Conservation (phyloP, 257 asterid species). For the Prunella vulgaris region DNA sequence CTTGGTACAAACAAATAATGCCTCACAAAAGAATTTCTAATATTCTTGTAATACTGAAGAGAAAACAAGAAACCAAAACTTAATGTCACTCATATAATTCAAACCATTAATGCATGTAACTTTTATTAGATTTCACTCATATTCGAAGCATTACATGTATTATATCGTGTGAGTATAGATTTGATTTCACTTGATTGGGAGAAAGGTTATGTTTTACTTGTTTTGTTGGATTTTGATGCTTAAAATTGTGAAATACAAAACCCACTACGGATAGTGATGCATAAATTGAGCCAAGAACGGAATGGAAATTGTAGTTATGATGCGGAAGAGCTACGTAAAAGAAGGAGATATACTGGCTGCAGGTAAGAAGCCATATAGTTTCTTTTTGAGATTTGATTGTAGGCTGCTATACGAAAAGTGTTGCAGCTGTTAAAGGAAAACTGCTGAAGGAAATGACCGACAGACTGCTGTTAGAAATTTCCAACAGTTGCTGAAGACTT, state of each 20-base stretch:
- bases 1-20: background rate
- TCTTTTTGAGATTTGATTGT: background rate
- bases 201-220: background rate
- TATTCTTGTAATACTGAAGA: background rate
- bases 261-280: background rate
- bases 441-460: too few species aligned
- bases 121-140: background rate
- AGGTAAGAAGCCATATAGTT: background rate
- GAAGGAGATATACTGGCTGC: background rate
- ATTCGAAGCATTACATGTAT: background rate
- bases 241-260: background rate
- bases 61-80: background rate
- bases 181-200: background rate
- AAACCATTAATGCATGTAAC: background rate
- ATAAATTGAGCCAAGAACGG: background rate
- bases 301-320: background rate
- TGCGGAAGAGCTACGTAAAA: too few species aligned
- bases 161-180: background rate
- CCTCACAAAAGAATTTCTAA: background rate
- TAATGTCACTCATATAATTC: background rate
- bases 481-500: background rate
- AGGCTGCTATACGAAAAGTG: background rate
- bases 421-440: background rate
- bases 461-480: too few species aligned
- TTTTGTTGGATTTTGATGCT: background rate